Evolutionary conservation across 805 yeast genomes (phyloP).

Genomic region (Sugiyamaella valdiviana): DNA sequence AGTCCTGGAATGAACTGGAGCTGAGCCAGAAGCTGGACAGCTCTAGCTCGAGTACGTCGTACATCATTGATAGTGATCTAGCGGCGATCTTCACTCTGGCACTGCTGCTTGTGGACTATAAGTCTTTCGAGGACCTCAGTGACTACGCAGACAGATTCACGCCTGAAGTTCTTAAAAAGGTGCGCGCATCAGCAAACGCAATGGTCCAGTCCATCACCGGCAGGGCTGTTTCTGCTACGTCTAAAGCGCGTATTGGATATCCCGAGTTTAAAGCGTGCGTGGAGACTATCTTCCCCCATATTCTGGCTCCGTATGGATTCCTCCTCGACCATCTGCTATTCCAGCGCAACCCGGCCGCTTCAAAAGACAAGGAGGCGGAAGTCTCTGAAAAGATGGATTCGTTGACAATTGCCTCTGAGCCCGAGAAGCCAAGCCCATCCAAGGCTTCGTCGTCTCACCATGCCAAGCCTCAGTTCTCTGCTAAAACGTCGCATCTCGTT

Average conservation of each 20-base stretch:
- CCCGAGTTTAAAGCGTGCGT: constrained; percentile 20
- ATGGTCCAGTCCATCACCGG: constrained; percentile 22
- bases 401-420: background rate
- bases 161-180: constrained; percentile 18
- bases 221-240: constrained; percentile 20
- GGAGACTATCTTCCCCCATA: constrained; percentile 31
- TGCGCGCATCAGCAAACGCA: constrained; percentile 13
- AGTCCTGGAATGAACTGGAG: constrained; percentile 31
- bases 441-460: constrained; percentile 10
- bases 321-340: constrained; percentile 36
- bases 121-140: constrained; percentile 32
- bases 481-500: constrained; percentile 34
- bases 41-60: constrained; percentile 35
- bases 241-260: background rate
- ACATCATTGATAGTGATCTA: constrained; percentile 39
- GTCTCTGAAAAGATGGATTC: background rate
- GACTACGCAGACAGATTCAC: constrained; percentile 23
- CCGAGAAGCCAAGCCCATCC: constrained; percentile 1
- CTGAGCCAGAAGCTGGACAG: constrained; percentile 41
- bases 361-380: background rate
- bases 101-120: constrained; percentile 40
- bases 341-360: background rate
- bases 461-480: background rate
- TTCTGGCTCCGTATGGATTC: constrained; percentile 41
- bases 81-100: constrained; percentile 44